Evolutionary conservation across 805 yeast species (phyloP), one percentile per base, ranked within the genome.

Genomic region (Wickerhamiella nectarea): DNA sequence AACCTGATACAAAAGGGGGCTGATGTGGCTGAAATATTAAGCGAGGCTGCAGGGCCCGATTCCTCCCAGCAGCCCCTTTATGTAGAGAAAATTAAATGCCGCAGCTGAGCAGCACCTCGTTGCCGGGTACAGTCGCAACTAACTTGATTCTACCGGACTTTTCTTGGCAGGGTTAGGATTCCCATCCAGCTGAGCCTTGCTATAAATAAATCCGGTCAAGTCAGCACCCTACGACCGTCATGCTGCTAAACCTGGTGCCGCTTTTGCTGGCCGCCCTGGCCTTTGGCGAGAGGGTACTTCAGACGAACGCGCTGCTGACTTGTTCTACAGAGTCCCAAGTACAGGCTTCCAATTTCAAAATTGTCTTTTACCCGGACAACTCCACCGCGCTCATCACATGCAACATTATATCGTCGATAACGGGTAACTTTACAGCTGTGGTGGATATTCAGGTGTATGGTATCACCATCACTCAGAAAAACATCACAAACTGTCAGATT

Each of bases 271-370:
- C 45, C 17, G 15, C 46, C 17, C 26, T 46, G 6, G 56, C 40
- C 3, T 11, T 25, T 5, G 72, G 68, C 1, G 59, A 54, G 29
- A 50, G 51, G 29, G 47, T 52, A 25, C 50, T 72, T 43, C 54
- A 58, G 38, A 66, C 91, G 0, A 60, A 75, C 15, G 84, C 96
- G 7, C 68, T 91, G 52, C 66, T 89, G 53, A 83, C 97, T 33
- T 91, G 98, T 67, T 87, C 86, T 94, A 79, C 76, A 35, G 68
- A 81, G 60, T 87, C 98, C 6, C 80, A 76, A 58, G 76, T 91
- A 54, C 76, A 94, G 2, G 89, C 96, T 4, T 74, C 86, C 7
- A 74, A 69, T 51, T 87, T 91, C 57, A 81, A 83, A 53, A 93
- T 87, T 41, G 63, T 63, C 35, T 83, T 71, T 59, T 78, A 65